phyloP scores from a whole-genome alignment of 129 eudicot genomes.

The Kitagawia praeruptora region DNA sequence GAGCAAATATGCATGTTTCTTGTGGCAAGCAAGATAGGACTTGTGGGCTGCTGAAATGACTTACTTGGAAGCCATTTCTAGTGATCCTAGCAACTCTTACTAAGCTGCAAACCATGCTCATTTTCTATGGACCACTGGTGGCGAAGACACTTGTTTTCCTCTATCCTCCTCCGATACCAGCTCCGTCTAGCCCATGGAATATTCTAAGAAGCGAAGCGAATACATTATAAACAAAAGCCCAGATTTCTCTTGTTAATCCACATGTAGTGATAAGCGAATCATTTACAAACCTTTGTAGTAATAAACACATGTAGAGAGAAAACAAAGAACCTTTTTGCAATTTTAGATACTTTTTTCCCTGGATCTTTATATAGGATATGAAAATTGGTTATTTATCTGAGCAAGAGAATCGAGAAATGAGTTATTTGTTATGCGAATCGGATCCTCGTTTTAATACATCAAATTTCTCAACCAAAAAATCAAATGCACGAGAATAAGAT shows the following conservation, averaged over 20 bases:
- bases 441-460: too few relatives aligned
- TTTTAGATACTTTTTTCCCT: neutral
- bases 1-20: slow-evolving; percentile 72
- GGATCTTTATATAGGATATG: neutral
- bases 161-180: slow-evolving; percentile 38
- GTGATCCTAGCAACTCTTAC: slow-evolving; percentile 67
- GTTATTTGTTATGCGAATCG: too few relatives aligned
- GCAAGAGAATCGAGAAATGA: too few relatives aligned
- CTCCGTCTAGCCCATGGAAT: slow-evolving; percentile 12
- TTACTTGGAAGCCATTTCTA: slow-evolving; percentile 65
- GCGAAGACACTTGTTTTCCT: slow-evolving; percentile 87
- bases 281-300: neutral
- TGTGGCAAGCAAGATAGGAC: slow-evolving; percentile 76
- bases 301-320: slow-evolving; percentile 7
- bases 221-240: neutral
- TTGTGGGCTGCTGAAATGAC: slow-evolving; percentile 92
- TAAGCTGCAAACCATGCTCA: slow-evolving; percentile 72
- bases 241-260: slow-evolving; percentile 5
- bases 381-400: too few relatives aligned
- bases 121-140: slow-evolving; percentile 87
- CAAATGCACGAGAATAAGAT: too few relatives aligned
- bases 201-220: neutral
- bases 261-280: neutral
- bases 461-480: too few relatives aligned
- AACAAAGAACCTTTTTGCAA: neutral